A percentile compares a stretch with the other conserved stretches of the same genome.
These are phyloP conservation scores for Waltergamsia citrina DNA, from an alignment of 2,329 filamentous ascomycete genomes.

Conservation along the genomic window DNA sequence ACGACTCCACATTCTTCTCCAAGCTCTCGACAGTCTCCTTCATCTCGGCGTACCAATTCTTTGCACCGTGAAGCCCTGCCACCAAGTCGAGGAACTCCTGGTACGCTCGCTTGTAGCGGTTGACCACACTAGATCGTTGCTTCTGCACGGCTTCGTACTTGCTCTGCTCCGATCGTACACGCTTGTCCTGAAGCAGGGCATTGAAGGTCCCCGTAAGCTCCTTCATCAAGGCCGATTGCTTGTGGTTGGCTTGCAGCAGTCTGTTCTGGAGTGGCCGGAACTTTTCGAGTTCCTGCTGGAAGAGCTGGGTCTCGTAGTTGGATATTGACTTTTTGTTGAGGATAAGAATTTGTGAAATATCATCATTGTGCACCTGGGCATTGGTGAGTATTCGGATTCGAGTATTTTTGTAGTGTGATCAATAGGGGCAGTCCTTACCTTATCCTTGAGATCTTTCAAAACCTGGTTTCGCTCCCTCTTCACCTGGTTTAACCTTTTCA, in stretches of 20 bases:
- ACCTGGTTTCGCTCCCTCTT: conserved; percentile 89
- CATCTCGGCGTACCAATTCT: conserved; percentile 94
- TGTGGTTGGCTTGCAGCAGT: conserved; percentile 87
- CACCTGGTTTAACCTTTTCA: conserved; percentile 85
- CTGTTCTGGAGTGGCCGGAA: conserved; percentile 89
- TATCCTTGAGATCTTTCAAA: conserved; percentile 93
- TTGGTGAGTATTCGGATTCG: too few relatives aligned
- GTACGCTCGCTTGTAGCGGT: conserved; percentile 82
- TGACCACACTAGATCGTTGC: conserved; percentile 71
- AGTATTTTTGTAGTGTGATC: too few relatives aligned
- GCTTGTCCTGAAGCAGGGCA: conserved; percentile 82
- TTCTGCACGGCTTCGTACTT: conserved; percentile 87
- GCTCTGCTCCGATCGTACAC: conserved; percentile 85
- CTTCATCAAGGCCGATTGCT: conserved; percentile 89
- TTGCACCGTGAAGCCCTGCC: conserved; percentile 77
- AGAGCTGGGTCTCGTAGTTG: conserved; percentile 85
- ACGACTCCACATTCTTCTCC: conserved; percentile 91
- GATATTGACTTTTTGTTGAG: conserved; percentile 95
- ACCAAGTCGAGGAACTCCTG: conserved; percentile 87
- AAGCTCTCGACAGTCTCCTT: conserved; percentile 86
- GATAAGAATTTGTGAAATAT: conserved; percentile 95
- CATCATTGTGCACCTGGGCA: conserved; percentile 78
- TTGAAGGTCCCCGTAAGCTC: conserved; percentile 85
- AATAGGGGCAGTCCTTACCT: too few relatives aligned
- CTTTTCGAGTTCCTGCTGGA: conserved; percentile 95